A percentile compares a stretch with the other conserved stretches of the same genome.
phyloP scores from a whole-genome alignment of 2,329 filamentous ascomycete species.

The Alternaria tenuissima region DNA sequence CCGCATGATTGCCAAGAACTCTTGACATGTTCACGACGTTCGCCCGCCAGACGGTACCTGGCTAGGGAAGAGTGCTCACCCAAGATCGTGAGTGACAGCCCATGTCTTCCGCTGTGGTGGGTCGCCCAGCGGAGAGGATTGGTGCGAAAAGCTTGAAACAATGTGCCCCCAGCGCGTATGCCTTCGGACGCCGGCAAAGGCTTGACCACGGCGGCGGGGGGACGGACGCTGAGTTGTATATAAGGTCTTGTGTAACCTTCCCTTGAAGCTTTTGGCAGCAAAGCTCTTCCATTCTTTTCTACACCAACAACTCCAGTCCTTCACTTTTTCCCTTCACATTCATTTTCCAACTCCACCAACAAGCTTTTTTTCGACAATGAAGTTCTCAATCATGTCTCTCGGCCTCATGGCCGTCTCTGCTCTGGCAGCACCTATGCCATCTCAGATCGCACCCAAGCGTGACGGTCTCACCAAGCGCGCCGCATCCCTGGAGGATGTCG shows the following conservation, averaged over 20 bases:
- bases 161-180: constrained; percentile 11
- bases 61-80: neutral
- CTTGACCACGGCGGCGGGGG: constrained; percentile 13
- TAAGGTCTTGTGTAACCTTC: constrained; percentile 17
- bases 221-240: constrained; percentile 5
- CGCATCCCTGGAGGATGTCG: constrained; percentile 37
- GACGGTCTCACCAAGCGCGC: constrained; percentile 37
- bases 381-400: constrained; percentile 41
- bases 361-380: constrained; percentile 31
- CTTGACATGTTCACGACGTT: constrained; percentile 13
- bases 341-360: constrained; percentile 20
- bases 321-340: constrained; percentile 25
- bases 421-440: constrained; percentile 46
- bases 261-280: constrained; percentile 15
- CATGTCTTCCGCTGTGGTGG: constrained; percentile 8
- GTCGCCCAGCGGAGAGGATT: constrained; percentile 9
- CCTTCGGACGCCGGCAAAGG: constrained; percentile 4
- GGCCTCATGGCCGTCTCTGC: constrained; percentile 41
- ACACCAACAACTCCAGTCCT: constrained; percentile 19
- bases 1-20: constrained; percentile 12
- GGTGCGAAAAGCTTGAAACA: constrained; percentile 21
- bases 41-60: constrained; percentile 10
- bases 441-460: constrained; percentile 29
- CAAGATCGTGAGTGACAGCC: constrained; percentile 14
- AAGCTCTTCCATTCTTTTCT: constrained; percentile 31